Percentiles rank a stretch among this genome's conserved stretches.
Conservation (phyloP, 495 filamentous ascomycete species). For the Penicillium alfredii region DNA sequence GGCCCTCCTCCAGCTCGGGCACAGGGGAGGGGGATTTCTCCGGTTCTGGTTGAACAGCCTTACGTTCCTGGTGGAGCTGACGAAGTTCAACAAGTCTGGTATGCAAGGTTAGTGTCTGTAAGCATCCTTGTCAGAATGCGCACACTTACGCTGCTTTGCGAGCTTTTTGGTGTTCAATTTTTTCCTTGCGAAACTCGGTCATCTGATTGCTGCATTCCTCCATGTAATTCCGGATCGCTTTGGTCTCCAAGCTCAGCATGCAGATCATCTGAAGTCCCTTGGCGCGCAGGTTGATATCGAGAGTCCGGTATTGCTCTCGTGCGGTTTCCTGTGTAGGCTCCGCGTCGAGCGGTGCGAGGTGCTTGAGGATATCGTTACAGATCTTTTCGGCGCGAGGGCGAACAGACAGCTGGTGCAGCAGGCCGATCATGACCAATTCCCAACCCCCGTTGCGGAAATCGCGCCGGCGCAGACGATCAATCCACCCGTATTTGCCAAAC, state of each 20-base stretch:
- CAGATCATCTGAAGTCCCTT: constrained; percentile 79
- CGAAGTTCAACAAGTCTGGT: constrained; percentile 76
- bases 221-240: constrained; percentile 77
- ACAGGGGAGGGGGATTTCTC: constrained; percentile 57
- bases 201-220: constrained; percentile 86
- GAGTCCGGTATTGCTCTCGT: constrained; percentile 56
- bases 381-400: constrained; percentile 58
- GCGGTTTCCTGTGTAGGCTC: constrained; percentile 71
- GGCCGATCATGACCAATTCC: constrained; percentile 81
- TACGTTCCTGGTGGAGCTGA: constrained; percentile 77
- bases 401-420: constrained; percentile 78
- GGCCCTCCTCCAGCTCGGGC: constrained; percentile 47
- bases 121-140: neutral
- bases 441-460: constrained; percentile 89
- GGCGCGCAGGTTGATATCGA: constrained; percentile 79
- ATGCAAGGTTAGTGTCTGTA: constrained; percentile 13
- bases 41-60: constrained; percentile 69
- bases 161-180: constrained; percentile 82
- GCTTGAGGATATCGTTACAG: constrained; percentile 72
- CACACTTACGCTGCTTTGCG: constrained; percentile 82
- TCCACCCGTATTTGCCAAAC: constrained; percentile 63
- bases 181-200: constrained; percentile 90
- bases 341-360: constrained; percentile 70
- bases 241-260: constrained; percentile 80
- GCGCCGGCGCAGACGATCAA: constrained; percentile 71